Evolutionary conservation across 1,139 yeast species (phyloP).

Genomic region (Cylindricascospora bacillispora): DNA sequence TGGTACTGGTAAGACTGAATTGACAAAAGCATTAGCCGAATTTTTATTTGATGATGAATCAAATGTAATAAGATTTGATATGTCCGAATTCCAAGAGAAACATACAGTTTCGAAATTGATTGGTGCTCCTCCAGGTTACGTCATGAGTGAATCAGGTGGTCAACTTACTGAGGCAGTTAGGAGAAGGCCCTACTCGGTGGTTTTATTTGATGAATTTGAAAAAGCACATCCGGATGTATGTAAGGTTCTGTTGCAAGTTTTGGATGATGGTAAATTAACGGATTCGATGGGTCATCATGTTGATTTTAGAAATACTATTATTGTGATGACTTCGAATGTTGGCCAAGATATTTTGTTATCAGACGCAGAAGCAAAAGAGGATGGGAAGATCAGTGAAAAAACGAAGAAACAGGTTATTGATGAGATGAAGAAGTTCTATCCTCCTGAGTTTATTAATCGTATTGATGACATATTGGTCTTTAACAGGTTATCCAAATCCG

Average conservation of each 20-base stretch:
- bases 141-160: constrained; percentile 86
- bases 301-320: constrained; percentile 86
- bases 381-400: constrained; percentile 35
- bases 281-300: constrained; percentile 92
- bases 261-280: constrained; percentile 89
- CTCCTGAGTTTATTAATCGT: constrained; percentile 92
- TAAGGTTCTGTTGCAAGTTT: constrained; percentile 74
- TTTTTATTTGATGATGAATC: constrained; percentile 81
- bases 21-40: constrained; percentile 84
- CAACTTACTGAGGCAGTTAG: constrained; percentile 93
- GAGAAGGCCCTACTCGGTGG: constrained; percentile 87
- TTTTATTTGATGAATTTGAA: constrained; percentile 90
- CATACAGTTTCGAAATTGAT: constrained; percentile 81
- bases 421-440: constrained; percentile 56
- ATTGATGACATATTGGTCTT: constrained; percentile 83
- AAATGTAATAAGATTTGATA: constrained; percentile 82
- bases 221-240: constrained; percentile 93
- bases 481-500: constrained; percentile 68
- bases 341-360: constrained; percentile 80
- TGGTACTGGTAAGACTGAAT: constrained; percentile 95
- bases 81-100: constrained; percentile 96
- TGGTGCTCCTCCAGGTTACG: constrained; percentile 98
- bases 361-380: constrained; percentile 40
- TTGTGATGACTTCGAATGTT: constrained; percentile 94
- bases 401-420: constrained; percentile 50